Evolutionary conservation across 345 rosid species (phyloP).

Genomic region (Bruguiera gymnorhiza): DNA sequence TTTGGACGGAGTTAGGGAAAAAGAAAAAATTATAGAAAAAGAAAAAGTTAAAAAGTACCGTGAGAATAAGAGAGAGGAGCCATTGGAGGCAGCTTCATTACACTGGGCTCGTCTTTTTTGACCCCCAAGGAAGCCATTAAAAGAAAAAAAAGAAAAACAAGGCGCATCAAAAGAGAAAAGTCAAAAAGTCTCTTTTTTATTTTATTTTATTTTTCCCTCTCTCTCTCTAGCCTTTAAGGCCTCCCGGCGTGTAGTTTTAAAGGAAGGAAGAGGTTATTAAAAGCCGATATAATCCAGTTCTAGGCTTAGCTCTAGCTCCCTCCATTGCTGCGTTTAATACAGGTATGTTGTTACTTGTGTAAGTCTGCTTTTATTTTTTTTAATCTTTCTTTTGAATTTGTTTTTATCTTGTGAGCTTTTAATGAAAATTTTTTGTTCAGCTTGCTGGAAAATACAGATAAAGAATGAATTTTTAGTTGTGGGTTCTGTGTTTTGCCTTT

Average conservation of each 20-base stretch:
- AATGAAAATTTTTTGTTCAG: background rate
- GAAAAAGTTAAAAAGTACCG: background rate
- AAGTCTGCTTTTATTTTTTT: background rate
- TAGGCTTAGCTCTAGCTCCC: background rate
- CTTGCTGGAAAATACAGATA: slow-evolving; percentile 15
- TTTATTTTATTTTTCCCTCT: background rate
- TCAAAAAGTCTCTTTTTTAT: slow-evolving; percentile 15
- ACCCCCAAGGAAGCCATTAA: slow-evolving; percentile 13
- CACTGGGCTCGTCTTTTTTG: slow-evolving; percentile 26
- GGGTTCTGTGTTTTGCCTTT: slow-evolving; percentile 11
- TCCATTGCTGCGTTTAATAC: background rate
- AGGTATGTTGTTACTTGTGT: background rate
- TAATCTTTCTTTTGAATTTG: background rate
- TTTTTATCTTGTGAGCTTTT: background rate
- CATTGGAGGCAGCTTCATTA: slow-evolving; percentile 13
- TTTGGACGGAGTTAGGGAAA: slow-evolving; percentile 1
- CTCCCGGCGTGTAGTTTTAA: background rate
- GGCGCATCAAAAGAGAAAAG: slow-evolving; percentile 15
- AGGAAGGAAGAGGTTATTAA: background rate
- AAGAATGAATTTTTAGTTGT: slow-evolving; percentile 17
- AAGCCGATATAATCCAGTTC: background rate
- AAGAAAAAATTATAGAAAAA: background rate
- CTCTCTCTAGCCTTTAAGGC: slow-evolving; percentile 6
- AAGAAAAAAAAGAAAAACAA: background rate
- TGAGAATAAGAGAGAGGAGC: slow-evolving; percentile 14